phyloP scores from a whole-genome alignment of 2,329 filamentous ascomycete genomes.

The Alternaria postmessia region DNA sequence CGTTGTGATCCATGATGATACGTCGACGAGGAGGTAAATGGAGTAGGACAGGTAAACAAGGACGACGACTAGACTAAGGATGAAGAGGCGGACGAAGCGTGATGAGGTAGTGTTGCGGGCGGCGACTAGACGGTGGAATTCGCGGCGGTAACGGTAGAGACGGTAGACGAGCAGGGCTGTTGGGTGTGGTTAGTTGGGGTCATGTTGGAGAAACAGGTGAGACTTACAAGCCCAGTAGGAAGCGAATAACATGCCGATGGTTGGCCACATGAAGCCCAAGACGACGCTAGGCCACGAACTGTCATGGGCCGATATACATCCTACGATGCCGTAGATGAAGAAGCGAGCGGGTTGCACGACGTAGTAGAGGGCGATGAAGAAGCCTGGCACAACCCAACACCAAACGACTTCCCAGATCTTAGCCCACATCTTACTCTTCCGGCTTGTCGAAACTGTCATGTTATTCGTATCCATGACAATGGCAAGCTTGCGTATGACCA shows the following conservation, averaged over 20 bases:
- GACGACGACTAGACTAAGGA: slow-evolving; percentile 62
- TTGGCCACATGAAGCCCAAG: slow-evolving; percentile 64
- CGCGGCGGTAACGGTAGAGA: slow-evolving; percentile 66
- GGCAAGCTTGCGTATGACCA: slow-evolving; percentile 68
- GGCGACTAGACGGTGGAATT: slow-evolving; percentile 65
- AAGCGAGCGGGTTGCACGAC: slow-evolving; percentile 68
- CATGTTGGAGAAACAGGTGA: background rate
- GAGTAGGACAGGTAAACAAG: slow-evolving; percentile 61
- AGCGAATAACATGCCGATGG: slow-evolving; percentile 62
- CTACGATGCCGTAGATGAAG: slow-evolving; percentile 64
- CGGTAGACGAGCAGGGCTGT: slow-evolving; percentile 67
- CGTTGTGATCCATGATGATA: slow-evolving; percentile 39
- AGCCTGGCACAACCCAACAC: slow-evolving; percentile 63
- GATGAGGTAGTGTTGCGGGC: slow-evolving; percentile 64
- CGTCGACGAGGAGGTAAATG: slow-evolving; percentile 56
- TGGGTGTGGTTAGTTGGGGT: slow-evolving; percentile 7
- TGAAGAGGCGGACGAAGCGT: slow-evolving; percentile 68
- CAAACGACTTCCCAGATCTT: slow-evolving; percentile 62
- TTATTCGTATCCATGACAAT: slow-evolving; percentile 67
- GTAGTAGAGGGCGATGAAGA: slow-evolving; percentile 66
- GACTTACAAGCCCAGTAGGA: slow-evolving; percentile 66
- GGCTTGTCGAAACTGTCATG: slow-evolving; percentile 61
- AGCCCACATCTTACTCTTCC: slow-evolving; percentile 57
- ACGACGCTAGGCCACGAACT: slow-evolving; percentile 66
- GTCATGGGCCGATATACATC: slow-evolving; percentile 64